Evolutionary conservation across 129 eudicot genomes (phyloP).

Genomic region (Flaveria brownii): DNA sequence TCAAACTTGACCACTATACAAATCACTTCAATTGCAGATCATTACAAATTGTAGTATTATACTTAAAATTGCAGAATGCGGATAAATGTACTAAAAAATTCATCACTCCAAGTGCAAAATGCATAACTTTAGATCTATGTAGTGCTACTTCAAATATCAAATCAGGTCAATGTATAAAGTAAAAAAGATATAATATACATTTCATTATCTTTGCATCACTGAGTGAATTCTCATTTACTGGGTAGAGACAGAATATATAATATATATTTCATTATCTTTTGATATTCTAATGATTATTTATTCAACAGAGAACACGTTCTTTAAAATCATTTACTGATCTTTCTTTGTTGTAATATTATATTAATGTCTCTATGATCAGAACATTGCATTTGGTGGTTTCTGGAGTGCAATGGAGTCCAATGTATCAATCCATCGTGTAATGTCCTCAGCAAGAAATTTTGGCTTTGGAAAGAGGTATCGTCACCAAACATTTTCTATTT

Average conservation of each 20-base stretch:
- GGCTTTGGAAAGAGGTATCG: constrained; percentile 67
- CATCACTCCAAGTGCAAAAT: no score
- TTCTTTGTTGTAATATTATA: constrained; percentile 3
- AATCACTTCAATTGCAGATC: no score
- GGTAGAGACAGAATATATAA: constrained; percentile 44
- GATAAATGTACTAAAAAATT: no score
- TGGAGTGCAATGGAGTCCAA: constrained; percentile 99
- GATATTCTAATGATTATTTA: not conserved
- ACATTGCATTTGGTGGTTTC: constrained; percentile 49
- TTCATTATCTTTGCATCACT: no score
- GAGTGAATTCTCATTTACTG: constrained; percentile 54
- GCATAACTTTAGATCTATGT: no score
- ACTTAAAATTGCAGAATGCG: no score
- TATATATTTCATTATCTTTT: constrained; percentile 12
- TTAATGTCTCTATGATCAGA: constrained; percentile 19
- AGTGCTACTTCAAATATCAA: no score
- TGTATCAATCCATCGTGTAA: constrained; percentile 89
- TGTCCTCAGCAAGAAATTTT: constrained; percentile 95
- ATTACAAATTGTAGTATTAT: no score
- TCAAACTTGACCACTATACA: no score
- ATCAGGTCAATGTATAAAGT: no score
- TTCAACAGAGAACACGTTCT: constrained; percentile 3
- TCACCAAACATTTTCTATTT: not conserved
- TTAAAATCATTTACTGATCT: not conserved
- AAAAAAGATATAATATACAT: no score